Conservation (phyloP, 495 filamentous ascomycete species). For the Neurospora sp. region DNA sequence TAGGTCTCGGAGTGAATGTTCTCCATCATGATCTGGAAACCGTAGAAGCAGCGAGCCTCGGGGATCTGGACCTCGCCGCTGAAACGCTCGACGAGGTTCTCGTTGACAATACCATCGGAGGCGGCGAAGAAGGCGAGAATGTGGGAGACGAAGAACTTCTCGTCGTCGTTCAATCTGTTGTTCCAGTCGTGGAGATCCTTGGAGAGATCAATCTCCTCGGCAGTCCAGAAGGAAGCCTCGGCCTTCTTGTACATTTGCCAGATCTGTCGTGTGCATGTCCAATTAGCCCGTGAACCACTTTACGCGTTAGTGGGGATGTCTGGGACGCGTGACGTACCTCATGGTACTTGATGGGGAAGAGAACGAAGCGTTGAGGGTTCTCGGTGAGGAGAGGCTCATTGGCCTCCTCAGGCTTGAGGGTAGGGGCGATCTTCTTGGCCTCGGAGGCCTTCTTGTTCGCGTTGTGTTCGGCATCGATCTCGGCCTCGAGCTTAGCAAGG, state of each 20-base stretch:
- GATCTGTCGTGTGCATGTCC: slow-evolving; percentile 47
- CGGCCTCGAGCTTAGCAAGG: slow-evolving; percentile 43
- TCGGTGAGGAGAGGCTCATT: slow-evolving; percentile 89
- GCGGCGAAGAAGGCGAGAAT: slow-evolving; percentile 99
- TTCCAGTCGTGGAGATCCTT: slow-evolving; percentile 99
- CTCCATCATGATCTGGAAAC: slow-evolving; percentile 99
- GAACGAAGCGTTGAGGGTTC: slow-evolving; percentile 92
- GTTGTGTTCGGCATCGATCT: slow-evolving; percentile 40
- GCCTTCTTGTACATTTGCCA: slow-evolving; percentile 99
- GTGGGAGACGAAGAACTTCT: slow-evolving; percentile 96
- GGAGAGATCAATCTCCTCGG: slow-evolving; percentile 96
- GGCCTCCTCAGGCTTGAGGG: slow-evolving; percentile 60
- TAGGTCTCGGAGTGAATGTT: slow-evolving; percentile 99
- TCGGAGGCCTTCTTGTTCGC: slow-evolving; percentile 41
- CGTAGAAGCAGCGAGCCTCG: slow-evolving; percentile 98
- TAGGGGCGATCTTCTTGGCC: slow-evolving; percentile 44
- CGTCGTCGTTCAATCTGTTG: slow-evolving; percentile 90
- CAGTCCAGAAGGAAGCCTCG: slow-evolving; percentile 99
- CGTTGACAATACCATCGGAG: slow-evolving; percentile 99
- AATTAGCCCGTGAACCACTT: slow-evolving; percentile 41
- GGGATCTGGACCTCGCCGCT: slow-evolving; percentile 94
- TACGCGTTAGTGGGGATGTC: slow-evolving; percentile 45
- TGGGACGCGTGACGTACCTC: slow-evolving; percentile 63
- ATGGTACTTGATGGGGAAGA: slow-evolving; percentile 99
- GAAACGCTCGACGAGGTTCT: slow-evolving; percentile 98